Conservation (phyloP, 208 protist genomes). For the Crithidia brevicula region DNA sequence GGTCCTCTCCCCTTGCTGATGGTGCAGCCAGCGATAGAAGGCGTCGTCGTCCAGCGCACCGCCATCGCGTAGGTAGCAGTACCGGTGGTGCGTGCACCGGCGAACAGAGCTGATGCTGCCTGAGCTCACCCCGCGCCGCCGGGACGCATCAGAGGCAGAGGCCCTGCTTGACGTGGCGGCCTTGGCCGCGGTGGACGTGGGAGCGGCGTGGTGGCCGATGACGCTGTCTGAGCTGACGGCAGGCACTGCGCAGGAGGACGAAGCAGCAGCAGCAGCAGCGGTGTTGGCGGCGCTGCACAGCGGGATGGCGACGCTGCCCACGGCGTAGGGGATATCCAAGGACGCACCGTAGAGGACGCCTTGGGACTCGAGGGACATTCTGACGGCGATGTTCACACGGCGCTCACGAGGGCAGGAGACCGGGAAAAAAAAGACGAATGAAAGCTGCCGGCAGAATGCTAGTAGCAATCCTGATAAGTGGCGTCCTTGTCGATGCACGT, state of each 20-base stretch:
- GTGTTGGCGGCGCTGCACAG: conserved; percentile 17
- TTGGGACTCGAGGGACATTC: no score
- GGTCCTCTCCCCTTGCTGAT: background rate
- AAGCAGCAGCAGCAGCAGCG: background rate
- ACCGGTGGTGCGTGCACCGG: conserved; percentile 74
- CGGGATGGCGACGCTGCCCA: conserved; percentile 55
- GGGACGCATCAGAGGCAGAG: background rate
- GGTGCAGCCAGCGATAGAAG: conserved; percentile 71
- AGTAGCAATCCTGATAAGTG: no score
- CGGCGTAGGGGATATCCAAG: conserved; percentile 62
- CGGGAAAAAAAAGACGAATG: no score
- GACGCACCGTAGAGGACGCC: conserved; percentile 64
- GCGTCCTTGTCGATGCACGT: no score
- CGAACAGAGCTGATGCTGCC: conserved; percentile 40
- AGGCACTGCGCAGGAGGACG: background rate
- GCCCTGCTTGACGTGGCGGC: no score
- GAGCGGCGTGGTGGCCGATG: background rate
- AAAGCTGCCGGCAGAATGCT: no score
- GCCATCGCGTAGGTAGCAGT: conserved; percentile 84
- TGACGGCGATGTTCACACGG: no score
- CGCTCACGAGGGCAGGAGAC: background rate
- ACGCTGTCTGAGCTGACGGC: background rate
- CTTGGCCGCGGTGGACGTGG: no score
- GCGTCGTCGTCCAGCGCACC: conserved; percentile 46
- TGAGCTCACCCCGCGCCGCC: conserved; percentile 21